phyloP scores from a whole-genome alignment of 768 basidiomycete species.

The Dictyophora rubrovolvata region DNA sequence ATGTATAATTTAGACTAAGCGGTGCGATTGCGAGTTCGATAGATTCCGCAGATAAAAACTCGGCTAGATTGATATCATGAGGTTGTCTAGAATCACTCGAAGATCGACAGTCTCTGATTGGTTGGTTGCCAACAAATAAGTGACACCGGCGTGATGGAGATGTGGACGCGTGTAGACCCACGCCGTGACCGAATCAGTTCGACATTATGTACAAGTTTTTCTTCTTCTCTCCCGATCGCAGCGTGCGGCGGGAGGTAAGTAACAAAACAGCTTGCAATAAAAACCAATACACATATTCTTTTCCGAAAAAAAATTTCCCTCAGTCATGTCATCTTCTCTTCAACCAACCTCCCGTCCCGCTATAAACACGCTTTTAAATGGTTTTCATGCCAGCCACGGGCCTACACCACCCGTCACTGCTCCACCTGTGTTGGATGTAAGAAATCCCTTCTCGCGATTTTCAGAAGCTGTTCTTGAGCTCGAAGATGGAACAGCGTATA shows the following conservation, averaged over 20 bases:
- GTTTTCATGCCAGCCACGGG: background rate
- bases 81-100: no score
- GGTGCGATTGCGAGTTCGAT: no score
- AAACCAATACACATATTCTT: background rate
- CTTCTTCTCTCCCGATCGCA: background rate
- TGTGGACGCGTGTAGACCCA: background rate
- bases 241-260: background rate
- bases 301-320: background rate
- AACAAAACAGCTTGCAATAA: background rate
- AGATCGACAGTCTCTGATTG: no score
- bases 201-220: background rate
- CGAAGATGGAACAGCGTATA: constrained; percentile 76
- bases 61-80: no score
- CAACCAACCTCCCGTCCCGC: constrained; percentile 5
- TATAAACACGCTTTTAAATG: background rate
- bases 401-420: constrained; percentile 8
- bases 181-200: background rate
- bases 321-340: background rate
- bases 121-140: background rate
- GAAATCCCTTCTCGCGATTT: background rate
- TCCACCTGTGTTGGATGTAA: background rate
- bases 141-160: background rate
- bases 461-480: constrained; percentile 77
- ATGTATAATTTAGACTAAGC: no score
- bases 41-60: no score